phyloP scores from a whole-genome alignment of 2,329 filamentous ascomycete genomes.

The Lachnellula arida region DNA sequence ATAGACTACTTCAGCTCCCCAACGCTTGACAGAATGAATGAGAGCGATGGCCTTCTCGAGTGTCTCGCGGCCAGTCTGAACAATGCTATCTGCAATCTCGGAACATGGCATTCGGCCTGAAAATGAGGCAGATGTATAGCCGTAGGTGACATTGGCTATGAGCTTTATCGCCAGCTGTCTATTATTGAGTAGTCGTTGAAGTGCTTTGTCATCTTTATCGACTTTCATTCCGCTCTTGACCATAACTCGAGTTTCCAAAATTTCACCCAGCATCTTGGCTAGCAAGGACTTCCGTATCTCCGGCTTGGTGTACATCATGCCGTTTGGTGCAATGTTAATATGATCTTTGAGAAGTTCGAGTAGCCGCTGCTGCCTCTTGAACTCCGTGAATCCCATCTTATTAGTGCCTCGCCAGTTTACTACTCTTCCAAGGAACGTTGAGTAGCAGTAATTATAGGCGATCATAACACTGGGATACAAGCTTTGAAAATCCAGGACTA shows the following conservation, averaged over 20 bases:
- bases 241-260: constrained; percentile 94
- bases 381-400: constrained; percentile 93
- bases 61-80: constrained; percentile 91
- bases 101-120: constrained; percentile 97
- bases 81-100: constrained; percentile 96
- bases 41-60: constrained; percentile 88
- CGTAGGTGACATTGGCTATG: constrained; percentile 98
- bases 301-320: constrained; percentile 89
- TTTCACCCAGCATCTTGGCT: constrained; percentile 94
- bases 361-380: constrained; percentile 69
- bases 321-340: constrained; percentile 91
- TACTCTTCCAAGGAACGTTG: constrained; percentile 85
- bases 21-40: constrained; percentile 81
- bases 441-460: constrained; percentile 98
- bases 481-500: constrained; percentile 94
- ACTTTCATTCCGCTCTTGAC: constrained; percentile 95
- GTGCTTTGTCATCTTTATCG: constrained; percentile 78
- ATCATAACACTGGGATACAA: constrained; percentile 98
- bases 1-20: constrained; percentile 96
- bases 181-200: constrained; percentile 88
- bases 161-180: constrained; percentile 90
- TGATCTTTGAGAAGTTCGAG: constrained; percentile 75
- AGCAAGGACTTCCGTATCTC: constrained; percentile 84
- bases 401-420: constrained; percentile 83
- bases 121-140: constrained; percentile 94